Conservation (phyloP, 495 filamentous ascomycete genomes). For the Penicillium fimorum region DNA sequence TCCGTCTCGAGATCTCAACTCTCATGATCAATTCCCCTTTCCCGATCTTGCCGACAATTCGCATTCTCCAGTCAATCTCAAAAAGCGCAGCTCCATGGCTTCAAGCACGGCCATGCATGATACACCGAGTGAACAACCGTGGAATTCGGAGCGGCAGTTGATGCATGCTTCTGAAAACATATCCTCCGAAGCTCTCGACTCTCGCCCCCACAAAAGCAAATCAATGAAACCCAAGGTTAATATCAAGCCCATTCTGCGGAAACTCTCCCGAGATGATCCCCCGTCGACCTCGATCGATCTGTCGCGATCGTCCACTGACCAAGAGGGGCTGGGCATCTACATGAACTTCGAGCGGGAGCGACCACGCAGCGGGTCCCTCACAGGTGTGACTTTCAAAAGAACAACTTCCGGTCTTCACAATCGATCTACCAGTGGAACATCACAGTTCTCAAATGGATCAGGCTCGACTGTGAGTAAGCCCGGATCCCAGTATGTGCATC, state of each 20-base stretch:
- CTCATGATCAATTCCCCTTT: conserved; percentile 19
- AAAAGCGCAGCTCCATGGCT: conserved; percentile 11
- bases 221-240: conserved; percentile 38
- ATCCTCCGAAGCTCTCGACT: conserved; percentile 24
- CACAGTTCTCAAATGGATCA: conserved; percentile 51
- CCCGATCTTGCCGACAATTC: conserved; percentile 20
- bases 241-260: conserved; percentile 59
- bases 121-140: conserved; percentile 17
- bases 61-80: conserved; percentile 8
- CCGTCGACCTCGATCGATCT: conserved; percentile 49
- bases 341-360: conserved; percentile 44
- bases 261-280: conserved; percentile 50
- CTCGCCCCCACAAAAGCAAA: conserved; percentile 28
- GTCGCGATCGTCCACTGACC: conserved; percentile 54
- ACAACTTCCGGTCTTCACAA: conserved; percentile 43
- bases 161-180: conserved; percentile 13
- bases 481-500: conserved; percentile 55
- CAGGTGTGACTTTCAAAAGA: conserved; percentile 28
- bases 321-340: conserved; percentile 56
- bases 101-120: conserved; percentile 14
- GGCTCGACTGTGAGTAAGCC: conserved; percentile 51
- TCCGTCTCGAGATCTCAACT: conserved; percentile 8
- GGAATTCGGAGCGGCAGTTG: conserved; percentile 14
- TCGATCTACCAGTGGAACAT: conserved; percentile 56
- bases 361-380: conserved; percentile 31